These are phyloP conservation scores for Mycena polygramma DNA, from an alignment of 768 basidiomycete genomes.

Conservation along the genomic window DNA sequence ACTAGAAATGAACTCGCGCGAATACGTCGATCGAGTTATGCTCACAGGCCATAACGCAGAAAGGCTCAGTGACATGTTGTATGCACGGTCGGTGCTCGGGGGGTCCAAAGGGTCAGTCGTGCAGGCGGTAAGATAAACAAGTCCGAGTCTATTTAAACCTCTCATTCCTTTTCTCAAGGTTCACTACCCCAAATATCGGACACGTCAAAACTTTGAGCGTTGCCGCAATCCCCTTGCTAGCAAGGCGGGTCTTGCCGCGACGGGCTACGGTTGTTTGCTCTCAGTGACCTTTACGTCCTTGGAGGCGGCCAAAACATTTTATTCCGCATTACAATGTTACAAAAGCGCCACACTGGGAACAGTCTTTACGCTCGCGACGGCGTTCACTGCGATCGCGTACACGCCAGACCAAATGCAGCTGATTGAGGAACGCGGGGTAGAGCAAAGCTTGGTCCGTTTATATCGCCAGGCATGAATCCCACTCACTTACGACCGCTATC, in stretches of 20 bases:
- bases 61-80: slow-evolving; percentile 57
- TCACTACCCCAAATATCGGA: slow-evolving; percentile 51
- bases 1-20: slow-evolving; percentile 68
- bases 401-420: slow-evolving; percentile 61
- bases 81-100: slow-evolving; percentile 43
- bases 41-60: slow-evolving; percentile 62
- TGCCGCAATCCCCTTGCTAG: slow-evolving; percentile 46
- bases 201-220: slow-evolving; percentile 54
- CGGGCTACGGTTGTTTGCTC: slow-evolving; percentile 56
- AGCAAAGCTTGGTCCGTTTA: slow-evolving; percentile 42
- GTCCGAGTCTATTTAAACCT: slow-evolving; percentile 38
- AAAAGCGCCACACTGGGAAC: slow-evolving; percentile 66
- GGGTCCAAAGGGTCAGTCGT: slow-evolving; percentile 43
- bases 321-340: slow-evolving; percentile 58
- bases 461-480: neutral
- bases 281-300: slow-evolving; percentile 58
- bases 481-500: neutral
- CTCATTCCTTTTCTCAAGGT: slow-evolving; percentile 15
- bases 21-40: slow-evolving; percentile 57
- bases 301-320: slow-evolving; percentile 56
- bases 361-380: slow-evolving; percentile 66
- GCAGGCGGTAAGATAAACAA: slow-evolving; percentile 61
- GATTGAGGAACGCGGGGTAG: slow-evolving; percentile 62
- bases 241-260: slow-evolving; percentile 10
- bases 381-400: slow-evolving; percentile 64